These are phyloP conservation scores for Gyrodon lividus DNA, from an alignment of 768 basidiomycete genomes.

Conservation along the genomic window DNA sequence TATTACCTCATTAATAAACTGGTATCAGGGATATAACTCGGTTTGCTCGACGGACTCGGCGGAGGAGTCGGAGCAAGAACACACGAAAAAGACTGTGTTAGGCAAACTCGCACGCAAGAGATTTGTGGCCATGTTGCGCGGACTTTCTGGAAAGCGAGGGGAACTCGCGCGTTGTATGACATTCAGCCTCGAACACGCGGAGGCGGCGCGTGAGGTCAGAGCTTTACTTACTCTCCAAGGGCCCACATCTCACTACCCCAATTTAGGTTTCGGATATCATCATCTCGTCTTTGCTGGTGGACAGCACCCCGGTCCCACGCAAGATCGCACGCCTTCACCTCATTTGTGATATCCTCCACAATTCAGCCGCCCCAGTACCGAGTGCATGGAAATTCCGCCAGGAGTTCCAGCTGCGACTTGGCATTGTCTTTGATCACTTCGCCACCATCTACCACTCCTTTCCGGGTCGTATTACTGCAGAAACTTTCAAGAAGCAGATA, in stretches of 20 bases:
- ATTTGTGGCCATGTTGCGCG: conserved; percentile 90
- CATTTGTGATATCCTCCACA: conserved; percentile 97
- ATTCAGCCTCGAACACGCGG: conserved; percentile 95
- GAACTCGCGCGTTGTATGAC: conserved; percentile 95
- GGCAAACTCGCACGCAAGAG: conserved; percentile 78
- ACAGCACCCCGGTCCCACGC: conserved; percentile 94
- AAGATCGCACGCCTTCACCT: conserved; percentile 94
- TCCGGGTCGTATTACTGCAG: conserved; percentile 93
- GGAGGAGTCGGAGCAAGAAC: conserved; percentile 90
- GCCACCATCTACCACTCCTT: conserved; percentile 94
- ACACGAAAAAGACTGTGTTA: conserved; percentile 69
- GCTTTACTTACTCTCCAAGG: not conserved
- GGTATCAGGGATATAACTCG: conserved; percentile 75
- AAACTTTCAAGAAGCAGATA: conserved; percentile 94
- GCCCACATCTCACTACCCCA: conserved; percentile 3
- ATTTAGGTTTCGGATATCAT: conserved; percentile 86
- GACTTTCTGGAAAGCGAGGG: conserved; percentile 79
- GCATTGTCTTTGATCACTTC: conserved; percentile 95
- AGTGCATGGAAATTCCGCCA: conserved; percentile 98
- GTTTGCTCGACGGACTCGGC: conserved; percentile 91
- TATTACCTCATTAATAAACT: conserved; percentile 8
- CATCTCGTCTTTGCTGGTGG: conserved; percentile 82
- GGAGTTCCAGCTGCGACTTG: conserved; percentile 87
- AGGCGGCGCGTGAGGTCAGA: conserved; percentile 87
- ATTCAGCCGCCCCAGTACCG: conserved; percentile 89